These are phyloP conservation scores for Tetradesmus obliquus DNA, from an alignment of 139 green algal genomes.

Conservation along the genomic window DNA sequence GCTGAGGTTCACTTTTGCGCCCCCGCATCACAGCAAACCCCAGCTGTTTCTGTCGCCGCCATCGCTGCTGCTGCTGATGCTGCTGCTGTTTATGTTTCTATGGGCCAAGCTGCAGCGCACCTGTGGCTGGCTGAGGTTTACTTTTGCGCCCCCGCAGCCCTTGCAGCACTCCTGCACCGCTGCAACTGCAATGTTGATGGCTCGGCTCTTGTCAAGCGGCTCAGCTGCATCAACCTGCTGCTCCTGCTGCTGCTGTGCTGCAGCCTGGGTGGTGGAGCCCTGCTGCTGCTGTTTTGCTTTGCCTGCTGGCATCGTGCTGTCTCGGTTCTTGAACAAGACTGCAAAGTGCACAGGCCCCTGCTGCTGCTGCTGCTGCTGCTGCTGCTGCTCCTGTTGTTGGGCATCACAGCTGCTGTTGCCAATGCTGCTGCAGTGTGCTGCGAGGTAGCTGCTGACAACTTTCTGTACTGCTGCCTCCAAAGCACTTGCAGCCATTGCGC, in stretches of 20 bases:
- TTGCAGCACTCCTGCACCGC: constrained; percentile 22
- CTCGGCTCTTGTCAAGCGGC: not conserved
- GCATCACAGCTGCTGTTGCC: not conserved
- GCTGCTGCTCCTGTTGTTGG: constrained; percentile 7
- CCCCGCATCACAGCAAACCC: not conserved
- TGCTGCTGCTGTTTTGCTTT: not conserved
- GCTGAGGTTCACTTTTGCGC: not conserved
- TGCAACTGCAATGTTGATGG: constrained; percentile 10
- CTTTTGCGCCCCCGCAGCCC: not conserved
- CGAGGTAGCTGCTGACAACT: not conserved
- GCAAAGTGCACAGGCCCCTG: not conserved
- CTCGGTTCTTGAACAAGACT: constrained; percentile 15
- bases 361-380: not conserved
- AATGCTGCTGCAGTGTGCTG: not conserved
- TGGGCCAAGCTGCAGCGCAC: not conserved
- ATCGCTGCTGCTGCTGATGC: not conserved
- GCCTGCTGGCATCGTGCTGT: not conserved
- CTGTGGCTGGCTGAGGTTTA: constrained; percentile 20
- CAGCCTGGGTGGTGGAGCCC: not conserved
- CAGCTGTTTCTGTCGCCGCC: not conserved
- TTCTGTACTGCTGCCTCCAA: not conserved
- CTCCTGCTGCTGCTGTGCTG: constrained; percentile 3
- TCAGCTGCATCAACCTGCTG: not conserved
- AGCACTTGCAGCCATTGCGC: not conserved
- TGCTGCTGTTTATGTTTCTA: not conserved